Conservation (phyloP, 768 basidiomycete species). For the Mycena floridula region DNA sequence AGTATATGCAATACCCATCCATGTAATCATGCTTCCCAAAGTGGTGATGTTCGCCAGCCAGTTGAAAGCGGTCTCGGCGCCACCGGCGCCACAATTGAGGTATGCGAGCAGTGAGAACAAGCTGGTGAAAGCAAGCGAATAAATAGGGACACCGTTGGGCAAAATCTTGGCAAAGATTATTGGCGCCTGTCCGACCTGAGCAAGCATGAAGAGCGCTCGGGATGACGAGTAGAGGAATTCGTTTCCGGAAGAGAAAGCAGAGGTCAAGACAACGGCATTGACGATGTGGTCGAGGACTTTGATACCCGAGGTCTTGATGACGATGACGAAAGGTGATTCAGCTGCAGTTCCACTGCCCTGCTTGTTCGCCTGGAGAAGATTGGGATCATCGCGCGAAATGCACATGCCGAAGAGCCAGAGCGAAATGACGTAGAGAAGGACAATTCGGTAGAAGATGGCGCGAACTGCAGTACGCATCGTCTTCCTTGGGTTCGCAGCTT, state of each 20-base stretch:
- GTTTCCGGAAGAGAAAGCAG: conserved; percentile 52
- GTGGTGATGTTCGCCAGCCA: conserved; percentile 35
- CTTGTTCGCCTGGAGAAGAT: conserved; percentile 10
- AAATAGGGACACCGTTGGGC: conserved; percentile 29
- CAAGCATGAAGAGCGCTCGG: conserved; percentile 45
- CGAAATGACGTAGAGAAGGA: conserved; percentile 43
- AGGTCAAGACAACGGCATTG: conserved; percentile 37
- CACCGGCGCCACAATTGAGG: conserved; percentile 29
- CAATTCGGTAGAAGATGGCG: conserved; percentile 39
- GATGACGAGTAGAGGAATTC: conserved; percentile 48
- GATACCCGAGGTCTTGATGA: conserved; percentile 54
- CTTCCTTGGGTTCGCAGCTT: conserved; percentile 57
- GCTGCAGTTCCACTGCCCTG: conserved; percentile 31
- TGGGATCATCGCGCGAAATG: conserved; percentile 52
- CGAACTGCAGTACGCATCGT: conserved; percentile 61
- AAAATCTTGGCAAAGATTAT: conserved; percentile 34
- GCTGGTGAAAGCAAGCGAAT: conserved; percentile 27
- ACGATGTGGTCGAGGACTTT: conserved; percentile 40
- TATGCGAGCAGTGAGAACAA: conserved; percentile 29
- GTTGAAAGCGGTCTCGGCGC: conserved; percentile 33
- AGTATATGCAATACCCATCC: conserved; percentile 35
- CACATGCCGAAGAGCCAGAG: conserved; percentile 62
- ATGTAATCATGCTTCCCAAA: conserved; percentile 27
- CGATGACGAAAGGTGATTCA: conserved; percentile 70
- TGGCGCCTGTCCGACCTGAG: conserved; percentile 45